Base-by-base conservation (phyloP, 345 rosid genomes). In the Cardiospermum halicacabum region DNA sequence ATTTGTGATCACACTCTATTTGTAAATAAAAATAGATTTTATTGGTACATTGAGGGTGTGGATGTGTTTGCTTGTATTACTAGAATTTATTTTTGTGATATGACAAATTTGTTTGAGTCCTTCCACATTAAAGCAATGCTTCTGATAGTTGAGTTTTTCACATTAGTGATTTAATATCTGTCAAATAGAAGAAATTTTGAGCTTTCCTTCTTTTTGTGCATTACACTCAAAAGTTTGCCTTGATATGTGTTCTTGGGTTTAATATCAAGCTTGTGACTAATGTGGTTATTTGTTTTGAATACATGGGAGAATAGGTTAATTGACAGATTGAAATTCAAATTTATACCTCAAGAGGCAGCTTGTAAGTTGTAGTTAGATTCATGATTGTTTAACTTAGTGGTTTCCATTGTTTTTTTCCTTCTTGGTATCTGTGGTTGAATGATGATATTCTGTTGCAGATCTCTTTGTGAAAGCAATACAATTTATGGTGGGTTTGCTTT, bases 281-380 rank as follows among this genome's bases (percentile, higher is more conserved):
- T 49, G 36, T 4, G 19, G 5, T 37, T 47, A 5, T 49, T 72
- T 68, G 60, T 67, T 72, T 76, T 53, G 53, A 65, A 37, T 49
- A 80, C 68, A 37, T 79, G 98, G 82, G 98, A 88, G 80, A 79
- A 77, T 61, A 74, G 77, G 53, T 68, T 88, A 59, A 66, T 71
- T 16, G 85, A 72, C 59, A 77, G 79, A 53, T 62, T 86, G 77
- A 81, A 71, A 65, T 69, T 75, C 68, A 67, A 80, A 63, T 55
- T 26, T 45, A 53, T 89, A n/a, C 74, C 98, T 0, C 62, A 75
- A 63, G 81, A 82, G 49, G 75, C 84, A 71, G 86, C 89, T 70
- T 79, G 97, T 92, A 80, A 88, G 97, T 74, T 53, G 31, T 62
- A 53, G 7, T 26, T 9, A 30, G 63, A 24, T 65, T 58, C 30